Evolutionary conservation across 495 filamentous ascomycete species (phyloP).

Genomic region (Penicillium canescens): DNA sequence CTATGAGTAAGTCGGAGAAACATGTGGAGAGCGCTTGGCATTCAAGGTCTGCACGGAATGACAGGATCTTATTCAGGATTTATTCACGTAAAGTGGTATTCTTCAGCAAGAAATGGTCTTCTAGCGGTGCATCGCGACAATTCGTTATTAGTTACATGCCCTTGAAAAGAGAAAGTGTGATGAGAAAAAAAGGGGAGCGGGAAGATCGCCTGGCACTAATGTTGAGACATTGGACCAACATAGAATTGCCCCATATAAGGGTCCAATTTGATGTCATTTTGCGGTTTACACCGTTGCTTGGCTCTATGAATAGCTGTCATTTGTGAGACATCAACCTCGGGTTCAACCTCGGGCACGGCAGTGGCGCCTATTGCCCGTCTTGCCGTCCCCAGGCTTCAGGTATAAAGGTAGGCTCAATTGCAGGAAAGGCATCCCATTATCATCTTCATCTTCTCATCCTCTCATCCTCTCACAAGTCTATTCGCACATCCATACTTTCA

Average conservation of each 20-base stretch:
- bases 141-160: too few relatives aligned
- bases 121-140: too few relatives aligned
- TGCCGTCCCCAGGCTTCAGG: neutral
- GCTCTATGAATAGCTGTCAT: neutral
- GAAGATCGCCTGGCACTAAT: neutral
- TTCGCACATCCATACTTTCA: neutral
- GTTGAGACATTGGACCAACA: neutral
- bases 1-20: slow-evolving; percentile 6
- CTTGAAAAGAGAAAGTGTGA: too few relatives aligned
- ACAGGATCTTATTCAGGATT: neutral
- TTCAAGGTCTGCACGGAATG: neutral
- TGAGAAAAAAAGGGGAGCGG: neutral
- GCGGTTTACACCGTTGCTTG: neutral
- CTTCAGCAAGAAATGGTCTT: too few relatives aligned
- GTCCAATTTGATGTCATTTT: neutral
- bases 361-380: neutral
- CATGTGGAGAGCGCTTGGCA: slow-evolving; percentile 1
- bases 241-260: neutral
- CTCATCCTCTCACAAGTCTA: neutral
- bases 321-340: slow-evolving; percentile 1
- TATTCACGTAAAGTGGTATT: too few relatives aligned
- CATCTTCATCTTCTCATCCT: neutral
- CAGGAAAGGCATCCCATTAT: neutral
- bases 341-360: neutral
- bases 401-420: neutral